Base-by-base conservation (phyloP, 805 yeast species). In the Pichia heedii region DNA sequence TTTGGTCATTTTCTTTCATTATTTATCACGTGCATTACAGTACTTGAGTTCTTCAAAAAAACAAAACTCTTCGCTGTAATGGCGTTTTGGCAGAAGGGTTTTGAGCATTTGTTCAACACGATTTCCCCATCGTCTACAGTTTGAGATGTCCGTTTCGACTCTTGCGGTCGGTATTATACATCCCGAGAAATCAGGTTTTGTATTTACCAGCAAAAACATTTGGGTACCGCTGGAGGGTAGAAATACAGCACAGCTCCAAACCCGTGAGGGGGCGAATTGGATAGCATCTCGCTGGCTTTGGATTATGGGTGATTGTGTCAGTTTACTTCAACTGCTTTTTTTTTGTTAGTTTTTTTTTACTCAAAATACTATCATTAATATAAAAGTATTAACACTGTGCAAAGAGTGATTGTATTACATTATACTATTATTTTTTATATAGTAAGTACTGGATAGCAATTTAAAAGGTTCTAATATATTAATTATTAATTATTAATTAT, bases 101-200 rank as follows among this genome's bases (percentile, higher is more conserved):
- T 45, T 50, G 43, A 49, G 32, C 16, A 13, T 29, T 13, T n/a
- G 32, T 13, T 29, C 32, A 29, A 15, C 13, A 8, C 18, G 32
- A 8, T 15, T 15, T 13, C 7, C 8, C 13, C 16, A 43, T 22
- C 36, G 16, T 50, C 49, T 57, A 50, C 60, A 55, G 60, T 15
- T 55, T 55, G 63, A 56, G 65, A 67, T 65, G 69, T 62, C 69
- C 66, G 52, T 68, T 65, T 65, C 69, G 69, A 64, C 63, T 57
- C 65, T 57, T 50, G 68, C 69, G 69, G 67, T 52, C 50, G 60
- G 55, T 49, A 4, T 12, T 15, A 12, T n/a, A 16, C 16, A 4
- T 5, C 13, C 3, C 13, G 13, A 29, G 32, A 29, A 29, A 8
- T 29, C 15, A 15, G 3, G 13, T 29, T 30, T 18, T 33, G 51